Base-by-base conservation (phyloP, 257 asterid genomes). In the Solanum peruvianum region DNA sequence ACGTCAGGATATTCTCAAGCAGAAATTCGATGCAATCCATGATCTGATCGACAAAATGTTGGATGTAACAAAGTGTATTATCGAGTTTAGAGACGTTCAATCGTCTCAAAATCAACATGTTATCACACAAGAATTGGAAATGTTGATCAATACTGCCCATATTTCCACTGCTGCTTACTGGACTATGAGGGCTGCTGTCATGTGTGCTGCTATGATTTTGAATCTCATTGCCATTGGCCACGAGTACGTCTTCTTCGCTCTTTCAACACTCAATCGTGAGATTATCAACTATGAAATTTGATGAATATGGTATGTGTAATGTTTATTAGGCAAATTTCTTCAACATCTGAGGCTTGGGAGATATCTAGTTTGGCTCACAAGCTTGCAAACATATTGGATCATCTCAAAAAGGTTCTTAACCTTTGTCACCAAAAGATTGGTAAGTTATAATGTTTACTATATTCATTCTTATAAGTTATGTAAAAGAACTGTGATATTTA, bases 141-240 rank as follows among this genome's bases (percentile, higher is more conserved):
- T 67, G 88, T 5, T 77, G 6, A 86, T 85, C 11, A 88, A 90
- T 3, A 86, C 86, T 6, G 89, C 91, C 47, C 89, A 86, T 35
- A 91, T 94, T 42, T 94, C 97, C n/a, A 89, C 88, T 1, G 94
- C 98, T 41, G 95, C 90, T 86, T 95, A 96, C 47, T 95, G 97
- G 98, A 84, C 93, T 87, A 88, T 94, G 21, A 91, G 96, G 49
- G 92, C 96, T 86, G 91, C 94, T 18, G 93, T 95, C 31, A 94
- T 94, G 29, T 94, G 98, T 56, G 86, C 96, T 5, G 45, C 94
- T 21, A 86, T 92, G 18, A 89, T 96, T 73, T 66, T 95, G 87
- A 96, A 91, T 88, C 98, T 94, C 88, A 85, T 91, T 11, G 96
- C 98, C 83, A 88, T 92, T 12, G 96, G 98, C 9, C 97, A 94